Percentiles rank a stretch among this genome's conserved stretches.
Evolutionary conservation across 2,329 filamentous ascomycete genomes (phyloP).

Genomic region (Rhinocladiella similis): DNA sequence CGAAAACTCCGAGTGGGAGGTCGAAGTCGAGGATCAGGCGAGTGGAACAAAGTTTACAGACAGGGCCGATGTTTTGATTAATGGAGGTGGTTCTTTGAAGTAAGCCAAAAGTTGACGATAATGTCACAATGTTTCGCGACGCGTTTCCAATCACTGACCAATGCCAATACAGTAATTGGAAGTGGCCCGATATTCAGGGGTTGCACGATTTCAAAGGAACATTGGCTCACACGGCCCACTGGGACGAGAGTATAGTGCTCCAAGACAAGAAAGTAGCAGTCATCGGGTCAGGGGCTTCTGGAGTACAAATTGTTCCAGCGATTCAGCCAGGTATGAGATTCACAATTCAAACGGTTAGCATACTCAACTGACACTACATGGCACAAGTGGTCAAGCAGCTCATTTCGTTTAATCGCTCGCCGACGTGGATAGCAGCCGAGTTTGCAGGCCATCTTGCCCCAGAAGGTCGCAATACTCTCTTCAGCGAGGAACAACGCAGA

Average conservation of each 20-base stretch:
- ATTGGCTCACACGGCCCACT: slow-evolving; percentile 60
- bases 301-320: slow-evolving; percentile 35
- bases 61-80: slow-evolving; percentile 31
- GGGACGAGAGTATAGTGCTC: slow-evolving; percentile 53
- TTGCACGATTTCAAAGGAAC: slow-evolving; percentile 54
- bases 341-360: background rate
- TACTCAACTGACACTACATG: background rate
- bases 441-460: background rate
- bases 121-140: background rate
- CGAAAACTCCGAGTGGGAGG: slow-evolving; percentile 31
- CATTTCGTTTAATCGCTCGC: background rate
- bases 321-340: slow-evolving; percentile 33
- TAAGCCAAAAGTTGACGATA: slow-evolving; percentile 55
- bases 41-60: slow-evolving; percentile 9
- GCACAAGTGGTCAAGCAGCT: background rate
- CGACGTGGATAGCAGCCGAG: background rate
- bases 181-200: slow-evolving; percentile 41
- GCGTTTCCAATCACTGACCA: background rate
- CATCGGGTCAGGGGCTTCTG: slow-evolving; percentile 28
- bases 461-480: background rate
- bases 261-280: slow-evolving; percentile 35
- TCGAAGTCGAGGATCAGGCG: slow-evolving; percentile 22
- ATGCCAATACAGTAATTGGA: slow-evolving; percentile 29
- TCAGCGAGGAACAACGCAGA: background rate
- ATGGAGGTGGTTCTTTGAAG: slow-evolving; percentile 42